Conservation (phyloP, 805 yeast genomes). For the Ogataea ramenticola region DNA sequence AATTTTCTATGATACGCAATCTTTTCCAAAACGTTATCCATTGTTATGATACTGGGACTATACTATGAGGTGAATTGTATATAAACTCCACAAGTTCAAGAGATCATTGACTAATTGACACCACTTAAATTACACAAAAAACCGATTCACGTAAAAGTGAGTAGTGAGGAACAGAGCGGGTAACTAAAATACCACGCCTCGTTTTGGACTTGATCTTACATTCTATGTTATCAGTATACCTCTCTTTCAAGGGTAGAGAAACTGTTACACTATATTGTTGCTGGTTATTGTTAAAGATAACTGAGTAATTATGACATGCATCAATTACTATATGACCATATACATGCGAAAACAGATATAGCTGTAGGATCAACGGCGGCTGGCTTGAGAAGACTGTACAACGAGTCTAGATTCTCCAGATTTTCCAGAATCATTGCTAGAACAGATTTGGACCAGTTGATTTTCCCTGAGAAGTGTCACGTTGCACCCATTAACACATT, state of each 20-base stretch:
- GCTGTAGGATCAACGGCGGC: not conserved
- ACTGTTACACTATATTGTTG: too few species aligned
- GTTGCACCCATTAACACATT: conserved; percentile 52
- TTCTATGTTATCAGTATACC: too few species aligned
- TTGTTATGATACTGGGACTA: not conserved
- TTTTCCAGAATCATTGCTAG: conserved; percentile 15
- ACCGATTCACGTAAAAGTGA: too few species aligned
- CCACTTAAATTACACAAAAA: too few species aligned
- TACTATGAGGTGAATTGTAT: not conserved
- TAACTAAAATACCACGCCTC: too few species aligned
- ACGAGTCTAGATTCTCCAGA: conserved; percentile 18
- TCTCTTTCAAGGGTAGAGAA: too few species aligned
- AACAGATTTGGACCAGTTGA: conserved; percentile 14
- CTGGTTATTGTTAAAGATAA: too few species aligned
- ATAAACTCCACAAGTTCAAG: too few species aligned
- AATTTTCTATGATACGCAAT: conserved; percentile 9
- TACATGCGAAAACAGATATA: not conserved
- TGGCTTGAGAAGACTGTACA: conserved; percentile 8
- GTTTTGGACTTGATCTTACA: too few species aligned
- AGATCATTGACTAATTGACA: too few species aligned
- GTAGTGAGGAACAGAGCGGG: too few species aligned
- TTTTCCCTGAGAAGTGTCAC: conserved; percentile 40
- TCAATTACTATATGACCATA: not conserved
- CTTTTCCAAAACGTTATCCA: conserved; percentile 11
- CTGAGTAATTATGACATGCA: not conserved